Percentiles rank a stretch among this genome's conserved stretches.
Evolutionary conservation across 257 asterid species (phyloP).

Genomic region (Gynochthodes officinalis): DNA sequence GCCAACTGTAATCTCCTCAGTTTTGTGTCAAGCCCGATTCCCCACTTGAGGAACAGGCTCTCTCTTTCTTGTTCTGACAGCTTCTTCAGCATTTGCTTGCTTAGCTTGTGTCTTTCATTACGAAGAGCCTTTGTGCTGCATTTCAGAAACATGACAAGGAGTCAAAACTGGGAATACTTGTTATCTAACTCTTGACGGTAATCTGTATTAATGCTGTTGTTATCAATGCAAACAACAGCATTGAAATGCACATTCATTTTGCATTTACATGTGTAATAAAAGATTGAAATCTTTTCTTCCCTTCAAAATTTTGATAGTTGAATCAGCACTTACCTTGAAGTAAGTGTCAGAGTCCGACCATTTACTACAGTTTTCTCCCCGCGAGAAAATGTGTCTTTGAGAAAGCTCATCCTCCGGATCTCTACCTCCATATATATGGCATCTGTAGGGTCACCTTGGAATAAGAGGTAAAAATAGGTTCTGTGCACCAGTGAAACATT

Average conservation of each 20-base stretch:
- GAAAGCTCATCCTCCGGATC: constrained; percentile 68
- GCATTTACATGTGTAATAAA: not conserved
- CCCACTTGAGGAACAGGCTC: constrained; percentile 76
- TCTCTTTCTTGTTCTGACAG: constrained; percentile 72
- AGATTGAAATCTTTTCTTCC: not conserved
- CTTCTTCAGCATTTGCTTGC: constrained; percentile 73
- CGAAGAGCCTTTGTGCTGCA: constrained; percentile 68
- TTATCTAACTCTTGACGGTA: not conserved
- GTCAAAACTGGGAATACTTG: not conserved
- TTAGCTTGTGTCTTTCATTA: constrained; percentile 66
- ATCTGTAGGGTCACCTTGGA: constrained; percentile 85
- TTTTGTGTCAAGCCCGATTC: constrained; percentile 58
- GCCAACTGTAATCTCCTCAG: constrained; percentile 71
- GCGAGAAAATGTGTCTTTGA: constrained; percentile 53
- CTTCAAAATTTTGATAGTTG: not conserved
- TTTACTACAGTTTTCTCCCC: constrained; percentile 61
- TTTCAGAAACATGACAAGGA: constrained; percentile 11
- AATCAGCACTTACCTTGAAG: constrained; percentile 50
- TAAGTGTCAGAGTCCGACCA: constrained; percentile 49
- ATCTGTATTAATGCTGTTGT: not conserved
- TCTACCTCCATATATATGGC: constrained; percentile 90
- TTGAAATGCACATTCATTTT: too few relatives aligned
- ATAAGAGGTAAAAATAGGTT: constrained; percentile 76
- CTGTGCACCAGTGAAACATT: constrained; percentile 77
- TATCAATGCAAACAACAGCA: too few relatives aligned